Base-by-base conservation (phyloP, 2,329 filamentous ascomycete genomes). In the Exutisphaerella laricina region DNA sequence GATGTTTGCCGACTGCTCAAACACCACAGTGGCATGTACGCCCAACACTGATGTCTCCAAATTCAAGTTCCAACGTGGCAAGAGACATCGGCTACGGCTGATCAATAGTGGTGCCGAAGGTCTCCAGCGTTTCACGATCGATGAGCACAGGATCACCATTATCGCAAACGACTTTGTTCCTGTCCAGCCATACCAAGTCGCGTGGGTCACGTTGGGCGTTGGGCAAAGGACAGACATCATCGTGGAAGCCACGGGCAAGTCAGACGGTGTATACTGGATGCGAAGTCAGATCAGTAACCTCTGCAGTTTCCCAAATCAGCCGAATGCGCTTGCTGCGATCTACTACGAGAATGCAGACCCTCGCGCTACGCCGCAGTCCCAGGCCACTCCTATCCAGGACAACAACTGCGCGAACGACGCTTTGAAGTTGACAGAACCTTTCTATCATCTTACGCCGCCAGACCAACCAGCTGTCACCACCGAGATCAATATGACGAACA, bases 311-410 rank as follows among this genome's bases (percentile, higher is more conserved):
- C 20, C 53, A 34, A 29, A 48, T 31, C 25, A 50, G 29, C 39
- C 50, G 1, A 53, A 71, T 38, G 79, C 75, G 1, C 54, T 78
- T 1, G 83, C 81, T 0, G 77, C 73, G 12, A 70, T 87, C 37
- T 83, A 82, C 65, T 86, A 86, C 59, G 71, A 82, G 23, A 56
- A 69, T 6, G 75, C 78, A 5, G 68, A 83, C 53, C 68, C 67
- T 3, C 63, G 60, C 33, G 37, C 45, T 10, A 41, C 45, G 8
- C 59, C 60, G 4, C 59, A 64, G 16, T 65, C 62, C 4, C 77
- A 70, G 1, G 58, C 75, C 0, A 67, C 71, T 0, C 72, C 79
- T 49, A 68, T 73, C 0, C 67, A 64, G n/a, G 72, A 48, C 38
- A 41, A 44, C 21, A 41, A 38, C 16, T 84, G 80, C 54, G 62